Conservation (phyloP, 257 asterid genomes). For the Lycium barbarum region DNA sequence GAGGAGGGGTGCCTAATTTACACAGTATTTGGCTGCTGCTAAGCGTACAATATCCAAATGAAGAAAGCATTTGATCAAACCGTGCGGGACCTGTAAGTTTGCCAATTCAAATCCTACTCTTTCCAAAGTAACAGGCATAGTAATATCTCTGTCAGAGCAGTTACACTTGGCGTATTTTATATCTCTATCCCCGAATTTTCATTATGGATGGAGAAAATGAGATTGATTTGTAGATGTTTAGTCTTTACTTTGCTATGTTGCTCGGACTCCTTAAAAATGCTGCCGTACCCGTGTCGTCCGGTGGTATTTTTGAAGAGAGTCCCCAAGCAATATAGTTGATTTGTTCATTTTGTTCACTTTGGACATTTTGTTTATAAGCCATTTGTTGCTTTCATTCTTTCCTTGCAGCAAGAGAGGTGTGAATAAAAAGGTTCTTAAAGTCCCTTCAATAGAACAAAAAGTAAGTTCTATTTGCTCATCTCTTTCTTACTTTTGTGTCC, state of each 20-base stretch:
- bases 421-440: slow-evolving; percentile 87
- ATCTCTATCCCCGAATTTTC: neutral
- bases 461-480: slow-evolving; percentile 37
- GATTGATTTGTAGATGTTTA: slow-evolving; percentile 24
- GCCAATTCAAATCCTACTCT: slow-evolving; percentile 2
- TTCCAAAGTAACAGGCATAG: too few relatives aligned
- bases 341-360: slow-evolving; percentile 19
- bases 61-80: slow-evolving; percentile 90
- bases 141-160: neutral
- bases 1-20: slow-evolving; percentile 20
- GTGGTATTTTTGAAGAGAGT: neutral
- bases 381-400: slow-evolving; percentile 34
- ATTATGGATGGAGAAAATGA: neutral
- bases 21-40: slow-evolving; percentile 8
- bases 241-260: slow-evolving; percentile 29
- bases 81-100: slow-evolving; percentile 81
- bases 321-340: neutral
- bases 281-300: neutral
- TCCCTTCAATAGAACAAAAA: slow-evolving; percentile 86
- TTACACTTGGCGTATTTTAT: neutral
- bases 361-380: slow-evolving; percentile 12
- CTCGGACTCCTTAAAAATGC: neutral
- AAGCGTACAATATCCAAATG: slow-evolving; percentile 47
- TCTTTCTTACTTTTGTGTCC: slow-evolving; percentile 10
- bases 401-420: slow-evolving; percentile 87